Evolutionary conservation across 176 grass and related monocot species (phyloP), one percentile per base, ranked within the genome.

Genomic region (Oropetium thomaeum): DNA sequence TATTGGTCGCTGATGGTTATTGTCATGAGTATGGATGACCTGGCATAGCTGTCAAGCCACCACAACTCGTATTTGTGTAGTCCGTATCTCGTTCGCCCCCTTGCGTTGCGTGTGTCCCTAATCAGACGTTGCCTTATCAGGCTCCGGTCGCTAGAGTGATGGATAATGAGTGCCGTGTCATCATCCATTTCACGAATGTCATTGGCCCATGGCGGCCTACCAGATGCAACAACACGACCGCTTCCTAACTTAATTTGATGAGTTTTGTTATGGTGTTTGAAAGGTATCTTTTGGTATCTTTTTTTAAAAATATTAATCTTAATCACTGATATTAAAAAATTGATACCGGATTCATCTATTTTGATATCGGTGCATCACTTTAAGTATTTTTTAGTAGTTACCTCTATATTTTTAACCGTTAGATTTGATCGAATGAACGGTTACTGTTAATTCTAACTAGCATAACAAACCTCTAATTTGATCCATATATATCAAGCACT

Each of bases 1-100:
- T 80, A 28, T 80, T 52, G 41, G 13, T 13, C 10, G 11, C 4
- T 5, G 44, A 34, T 4, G n/a, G 58, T 23, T 31, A 68, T 76
- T 42, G 58, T 62, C 84, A 78, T 87, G 49, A 82, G 66, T 48
- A 71, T 49, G 22, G 66, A 67, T 19, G 61, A 72, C 25, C 49
- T 72, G 79, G 25, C 73, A 40, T 60, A 40, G 60, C 67, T 78
- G 20, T 77, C 73, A 51, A 29, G n/a, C n/a, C n/a, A n/a, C 11
- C 47, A 71, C 9, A 71, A 31, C 3, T 19, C 7, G 9, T 39
- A 39, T 59, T 82, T 33, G 49, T 28, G 43, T n/a, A 77, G 10
- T 64, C 19, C 31, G 58, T 59, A 59, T 66, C 38, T 66, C 3
- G 19, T 4, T 27, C 9, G 30, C 47, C 6, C 48, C n/a, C n/a